phyloP scores from a whole-genome alignment of 345 rosid genomes.

The Hypericum androsaemum region DNA sequence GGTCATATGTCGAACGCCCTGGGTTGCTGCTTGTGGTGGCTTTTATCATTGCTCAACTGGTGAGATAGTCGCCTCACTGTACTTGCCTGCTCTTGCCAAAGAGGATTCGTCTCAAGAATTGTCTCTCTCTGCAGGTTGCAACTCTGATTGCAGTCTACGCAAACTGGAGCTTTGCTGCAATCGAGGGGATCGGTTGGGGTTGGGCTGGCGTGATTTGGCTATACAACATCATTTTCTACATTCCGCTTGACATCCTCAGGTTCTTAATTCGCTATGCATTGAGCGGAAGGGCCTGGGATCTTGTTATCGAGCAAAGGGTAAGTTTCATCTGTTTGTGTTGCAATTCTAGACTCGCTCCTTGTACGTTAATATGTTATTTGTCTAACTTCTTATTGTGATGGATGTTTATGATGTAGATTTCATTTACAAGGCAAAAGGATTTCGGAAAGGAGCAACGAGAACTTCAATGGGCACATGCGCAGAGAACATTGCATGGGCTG shows the following conservation, averaged over 20 bases:
- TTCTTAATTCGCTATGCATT: slow-evolving; percentile 84
- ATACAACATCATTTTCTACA: slow-evolving; percentile 68
- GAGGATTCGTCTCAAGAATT: slow-evolving; percentile 6
- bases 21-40: slow-evolving; percentile 67
- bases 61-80: slow-evolving; percentile 24
- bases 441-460: slow-evolving; percentile 96
- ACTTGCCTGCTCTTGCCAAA: slow-evolving; percentile 4
- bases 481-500: slow-evolving; percentile 91
- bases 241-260: slow-evolving; percentile 88
- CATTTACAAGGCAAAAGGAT: slow-evolving; percentile 94
- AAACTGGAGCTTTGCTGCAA: slow-evolving; percentile 87
- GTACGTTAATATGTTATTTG: slow-evolving; percentile 4
- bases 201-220: slow-evolving; percentile 99
- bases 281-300: slow-evolving; percentile 99
- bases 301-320: slow-evolving; percentile 98
- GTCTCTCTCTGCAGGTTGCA: slow-evolving; percentile 49
- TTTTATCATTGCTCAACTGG: slow-evolving; percentile 87
- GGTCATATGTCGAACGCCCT: slow-evolving; percentile 95
- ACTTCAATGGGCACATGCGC: slow-evolving; percentile 99
- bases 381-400: background rate
- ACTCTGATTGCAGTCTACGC: slow-evolving; percentile 96
- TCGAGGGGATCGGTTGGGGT: slow-evolving; percentile 98
- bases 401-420: slow-evolving; percentile 48
- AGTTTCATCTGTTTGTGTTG: background rate
- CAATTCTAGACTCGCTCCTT: background rate